Percentiles rank a stretch among this genome's conserved stretches.
Evolutionary conservation across 306 rosid genomes (phyloP).

Genomic region (Nissolia schottii): DNA sequence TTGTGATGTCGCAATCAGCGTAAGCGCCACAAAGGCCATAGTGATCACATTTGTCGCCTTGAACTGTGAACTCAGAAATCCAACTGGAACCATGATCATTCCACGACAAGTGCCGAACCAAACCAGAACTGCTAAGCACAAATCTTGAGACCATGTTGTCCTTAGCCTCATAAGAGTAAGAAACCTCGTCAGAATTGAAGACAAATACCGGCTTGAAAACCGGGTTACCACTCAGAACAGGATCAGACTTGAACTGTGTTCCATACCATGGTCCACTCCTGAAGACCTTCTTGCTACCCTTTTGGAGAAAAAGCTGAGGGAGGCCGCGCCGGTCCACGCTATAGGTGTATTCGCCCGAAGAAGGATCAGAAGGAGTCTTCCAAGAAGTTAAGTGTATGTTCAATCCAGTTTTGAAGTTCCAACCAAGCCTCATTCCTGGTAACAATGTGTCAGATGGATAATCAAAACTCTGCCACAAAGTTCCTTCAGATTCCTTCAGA

Average conservation of each 20-base stretch:
- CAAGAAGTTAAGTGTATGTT: slow-evolving; percentile 37
- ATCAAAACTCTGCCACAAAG: slow-evolving; percentile 57
- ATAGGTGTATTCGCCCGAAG: slow-evolving; percentile 38
- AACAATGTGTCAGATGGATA: slow-evolving; percentile 44
- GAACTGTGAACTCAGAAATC: slow-evolving; percentile 20
- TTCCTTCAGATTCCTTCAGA: slow-evolving; percentile 12
- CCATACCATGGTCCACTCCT: slow-evolving; percentile 53
- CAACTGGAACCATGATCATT: slow-evolving; percentile 21
- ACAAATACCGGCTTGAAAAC: slow-evolving; percentile 38
- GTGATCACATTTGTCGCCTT: slow-evolving; percentile 38
- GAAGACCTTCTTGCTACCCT: slow-evolving; percentile 26
- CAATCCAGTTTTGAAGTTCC: slow-evolving; percentile 46
- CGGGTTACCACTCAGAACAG: slow-evolving; percentile 22
- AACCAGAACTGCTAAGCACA: slow-evolving; percentile 32
- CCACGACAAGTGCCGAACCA: slow-evolving; percentile 41
- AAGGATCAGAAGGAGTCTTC: slow-evolving; percentile 30
- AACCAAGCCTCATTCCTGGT: slow-evolving; percentile 49
- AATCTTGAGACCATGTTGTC: slow-evolving; percentile 26
- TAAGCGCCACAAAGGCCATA: slow-evolving; percentile 48
- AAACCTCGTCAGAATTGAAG: slow-evolving; percentile 35
- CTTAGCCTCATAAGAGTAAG: slow-evolving; percentile 32
- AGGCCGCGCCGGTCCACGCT: slow-evolving; percentile 37
- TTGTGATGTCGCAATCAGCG: slow-evolving; percentile 20
- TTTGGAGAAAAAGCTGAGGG: slow-evolving; percentile 41
- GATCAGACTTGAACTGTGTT: slow-evolving; percentile 27